Evolutionary conservation across 805 yeast genomes (phyloP), one percentile per base, ranked within the genome.

Genomic region (Huiozyma sinensis): DNA sequence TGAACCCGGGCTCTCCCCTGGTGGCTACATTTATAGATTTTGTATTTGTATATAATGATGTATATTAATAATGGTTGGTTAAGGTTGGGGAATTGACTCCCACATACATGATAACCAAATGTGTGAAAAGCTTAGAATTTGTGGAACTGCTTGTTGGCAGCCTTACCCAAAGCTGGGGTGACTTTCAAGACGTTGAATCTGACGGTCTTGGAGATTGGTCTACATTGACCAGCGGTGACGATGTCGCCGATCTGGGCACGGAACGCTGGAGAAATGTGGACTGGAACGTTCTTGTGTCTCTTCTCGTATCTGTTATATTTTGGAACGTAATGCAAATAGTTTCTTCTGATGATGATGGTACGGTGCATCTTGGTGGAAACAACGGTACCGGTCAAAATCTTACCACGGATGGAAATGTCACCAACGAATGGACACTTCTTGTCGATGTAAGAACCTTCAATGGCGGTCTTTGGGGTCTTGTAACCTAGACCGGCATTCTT

Each of bases 311-410:
- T 89, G 95, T 90, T 90, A 81, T 92, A 92, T 83, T 92, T 92
- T 75, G 97, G 95, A 73, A 92, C 85, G 79, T 86, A 92, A 80
- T 92, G 98, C 73, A 92, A 86, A 92, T 92, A 92, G 72, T 92
- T 97, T 79, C 98, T 90, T 83, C 98, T 88, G 79, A 92, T 84
- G 73, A 92, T 83, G 77, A 92, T 84, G 67, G 98, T 92, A 81
- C 98, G 92, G 94, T 92, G 98, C 98, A 92, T 92, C 81, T 92
- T 92, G 82, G 98, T 89, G 68, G 97, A 92, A 63, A 92, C 95
- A 75, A 92, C 98, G 69, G 95, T 85, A 77, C 98, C 98, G 63
- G 96, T 83, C 73, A 92, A 83, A 71, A 92, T 92, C 79, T 86
- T 89, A 79, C 98, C 98, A 80, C 98, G 87, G 84, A 92, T 92